Conservation (phyloP, 2,329 filamentous ascomycete species). For the Macrophomina phaseolina region DNA sequence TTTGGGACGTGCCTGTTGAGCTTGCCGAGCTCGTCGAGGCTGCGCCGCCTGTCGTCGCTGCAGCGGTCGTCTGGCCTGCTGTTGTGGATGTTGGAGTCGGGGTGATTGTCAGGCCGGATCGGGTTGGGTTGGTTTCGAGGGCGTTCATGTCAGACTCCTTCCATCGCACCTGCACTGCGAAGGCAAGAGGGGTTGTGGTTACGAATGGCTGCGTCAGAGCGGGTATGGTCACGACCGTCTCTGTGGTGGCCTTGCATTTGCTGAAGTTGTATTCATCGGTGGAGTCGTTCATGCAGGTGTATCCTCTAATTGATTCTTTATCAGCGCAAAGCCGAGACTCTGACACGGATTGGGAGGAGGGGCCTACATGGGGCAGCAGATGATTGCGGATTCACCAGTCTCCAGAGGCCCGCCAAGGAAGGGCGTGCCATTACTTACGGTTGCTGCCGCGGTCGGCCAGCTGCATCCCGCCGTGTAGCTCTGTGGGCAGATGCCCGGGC, state of each 20-base stretch:
- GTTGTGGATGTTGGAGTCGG: neutral
- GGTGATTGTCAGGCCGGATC: slow-evolving; percentile 4
- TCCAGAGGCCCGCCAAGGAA: slow-evolving; percentile 6
- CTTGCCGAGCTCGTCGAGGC: neutral
- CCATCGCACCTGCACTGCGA: slow-evolving; percentile 22
- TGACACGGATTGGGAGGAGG: no score
- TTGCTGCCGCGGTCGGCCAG: neutral
- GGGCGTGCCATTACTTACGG: slow-evolving; percentile 1
- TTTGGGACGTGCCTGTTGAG: neutral
- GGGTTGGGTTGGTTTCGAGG: slow-evolving; percentile 9
- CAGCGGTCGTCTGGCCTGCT: neutral
- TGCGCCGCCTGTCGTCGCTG: neutral
- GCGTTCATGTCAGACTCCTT: neutral
- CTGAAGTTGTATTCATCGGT: neutral
- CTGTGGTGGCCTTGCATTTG: slow-evolving; percentile 1
- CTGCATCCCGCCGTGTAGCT: slow-evolving; percentile 6
- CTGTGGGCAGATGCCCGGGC: slow-evolving; percentile 9
- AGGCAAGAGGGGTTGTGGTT: slow-evolving; percentile 10
- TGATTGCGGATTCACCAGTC: neutral
- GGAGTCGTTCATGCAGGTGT: neutral
- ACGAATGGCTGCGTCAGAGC: neutral
- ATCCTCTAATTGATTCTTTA: neutral
- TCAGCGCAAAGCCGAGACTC: no score
- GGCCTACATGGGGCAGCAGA: slow-evolving; percentile 9
- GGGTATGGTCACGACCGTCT: neutral